A percentile compares a stretch with the other conserved stretches of the same genome.
Conservation (phyloP, 2,329 filamentous ascomycete genomes). For the Rhynchosporium graminicola region DNA sequence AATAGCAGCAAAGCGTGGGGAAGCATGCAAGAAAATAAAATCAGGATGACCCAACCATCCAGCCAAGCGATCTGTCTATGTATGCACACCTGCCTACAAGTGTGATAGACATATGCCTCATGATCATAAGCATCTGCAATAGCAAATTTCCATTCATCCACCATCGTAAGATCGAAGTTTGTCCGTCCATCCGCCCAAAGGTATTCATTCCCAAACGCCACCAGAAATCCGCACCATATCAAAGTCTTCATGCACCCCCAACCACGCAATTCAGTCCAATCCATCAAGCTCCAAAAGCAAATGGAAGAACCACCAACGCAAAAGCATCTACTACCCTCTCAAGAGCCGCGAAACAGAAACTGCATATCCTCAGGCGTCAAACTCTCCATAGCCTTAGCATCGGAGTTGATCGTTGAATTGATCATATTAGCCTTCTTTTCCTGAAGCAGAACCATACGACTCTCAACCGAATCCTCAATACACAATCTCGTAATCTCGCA, state of each 20-base stretch:
- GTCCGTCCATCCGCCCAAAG: background rate
- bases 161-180: background rate
- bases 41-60: background rate
- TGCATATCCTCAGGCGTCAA: slow-evolving; percentile 90
- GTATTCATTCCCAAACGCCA: slow-evolving; percentile 15
- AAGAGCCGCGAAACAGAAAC: slow-evolving; percentile 81
- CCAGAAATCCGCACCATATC: no score
- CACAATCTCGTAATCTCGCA: slow-evolving; percentile 93
- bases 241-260: no score
- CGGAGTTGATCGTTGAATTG: slow-evolving; percentile 91
- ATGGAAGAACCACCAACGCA: no score
- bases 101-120: background rate
- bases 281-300: no score
- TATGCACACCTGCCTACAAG: background rate
- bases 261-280: no score
- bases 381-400: slow-evolving; percentile 88
- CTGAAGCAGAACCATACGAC: slow-evolving; percentile 90
- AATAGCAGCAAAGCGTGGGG: background rate
- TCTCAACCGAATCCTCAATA: slow-evolving; percentile 97
- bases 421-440: slow-evolving; percentile 99
- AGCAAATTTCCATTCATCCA: no score
- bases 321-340: background rate
- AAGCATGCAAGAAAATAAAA: background rate
- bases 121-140: no score
- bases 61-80: background rate